These are phyloP conservation scores for Tricladium varicosporioides DNA, from an alignment of 2,329 filamentous ascomycete species.

Conservation along the genomic window DNA sequence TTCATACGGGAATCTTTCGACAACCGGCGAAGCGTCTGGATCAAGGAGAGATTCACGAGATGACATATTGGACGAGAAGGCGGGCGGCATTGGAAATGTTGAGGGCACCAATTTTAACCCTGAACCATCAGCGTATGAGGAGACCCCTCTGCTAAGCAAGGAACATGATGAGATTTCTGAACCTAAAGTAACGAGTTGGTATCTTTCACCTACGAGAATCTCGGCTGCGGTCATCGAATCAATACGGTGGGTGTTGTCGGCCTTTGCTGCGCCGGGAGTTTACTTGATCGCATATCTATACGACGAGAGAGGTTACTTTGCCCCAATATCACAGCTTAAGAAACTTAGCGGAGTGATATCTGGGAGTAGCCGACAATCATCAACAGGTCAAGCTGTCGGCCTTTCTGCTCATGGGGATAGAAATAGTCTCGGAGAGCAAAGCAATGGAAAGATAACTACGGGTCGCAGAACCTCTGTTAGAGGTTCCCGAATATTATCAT, in stretches of 20 bases:
- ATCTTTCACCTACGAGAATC: slow-evolving; percentile 64
- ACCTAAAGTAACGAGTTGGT: slow-evolving; percentile 45
- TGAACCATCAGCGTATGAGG: slow-evolving; percentile 52
- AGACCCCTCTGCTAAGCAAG: slow-evolving; percentile 60
- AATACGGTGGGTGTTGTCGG: slow-evolving; percentile 74
- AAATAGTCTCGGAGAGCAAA: slow-evolving; percentile 12
- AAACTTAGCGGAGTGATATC: slow-evolving; percentile 55
- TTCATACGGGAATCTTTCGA: slow-evolving; percentile 48
- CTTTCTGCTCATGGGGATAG: slow-evolving; percentile 27
- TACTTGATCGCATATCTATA: slow-evolving; percentile 83
- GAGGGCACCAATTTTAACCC: slow-evolving; percentile 35
- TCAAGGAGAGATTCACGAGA: slow-evolving; percentile 35
- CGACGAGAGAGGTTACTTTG: slow-evolving; percentile 75
- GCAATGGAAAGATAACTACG: slow-evolving; percentile 17
- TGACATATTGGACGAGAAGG: slow-evolving; percentile 41
- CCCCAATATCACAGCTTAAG: slow-evolving; percentile 70
- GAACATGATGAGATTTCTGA: slow-evolving; percentile 38
- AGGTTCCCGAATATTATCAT: slow-evolving; percentile 17
- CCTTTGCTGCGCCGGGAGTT: slow-evolving; percentile 74
- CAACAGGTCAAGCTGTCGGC: slow-evolving; percentile 34
- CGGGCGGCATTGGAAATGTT: slow-evolving; percentile 36
- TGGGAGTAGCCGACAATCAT: slow-evolving; percentile 35
- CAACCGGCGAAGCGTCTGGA: slow-evolving; percentile 22
- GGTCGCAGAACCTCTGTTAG: slow-evolving; percentile 19
- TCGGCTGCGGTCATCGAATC: slow-evolving; percentile 71